Conservation (phyloP, 2,329 filamentous ascomycete genomes). For the Falciphora oryzae region DNA sequence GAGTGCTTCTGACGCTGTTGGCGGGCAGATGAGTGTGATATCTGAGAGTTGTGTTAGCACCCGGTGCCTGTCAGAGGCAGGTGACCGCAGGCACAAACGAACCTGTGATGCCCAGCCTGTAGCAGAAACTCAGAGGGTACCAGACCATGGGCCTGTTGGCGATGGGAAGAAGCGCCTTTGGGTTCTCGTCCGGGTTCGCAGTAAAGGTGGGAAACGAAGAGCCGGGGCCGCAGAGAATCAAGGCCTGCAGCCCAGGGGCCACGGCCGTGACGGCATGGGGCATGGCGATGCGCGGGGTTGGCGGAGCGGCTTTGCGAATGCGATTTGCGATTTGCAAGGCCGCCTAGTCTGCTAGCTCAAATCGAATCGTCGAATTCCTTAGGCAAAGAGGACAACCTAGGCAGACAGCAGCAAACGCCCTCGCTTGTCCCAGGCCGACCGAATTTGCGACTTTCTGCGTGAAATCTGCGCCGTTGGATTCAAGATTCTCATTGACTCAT, state of each 20-base stretch:
- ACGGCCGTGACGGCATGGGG: constrained; percentile 71
- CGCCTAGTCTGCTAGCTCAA: too few relatives aligned
- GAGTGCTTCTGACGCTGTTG: constrained; percentile 60
- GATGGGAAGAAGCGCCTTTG: constrained; percentile 76
- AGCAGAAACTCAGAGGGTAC: constrained; percentile 83
- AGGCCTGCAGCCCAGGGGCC: constrained; percentile 71
- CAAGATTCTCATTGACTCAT: not conserved
- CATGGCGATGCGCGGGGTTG: constrained; percentile 40
- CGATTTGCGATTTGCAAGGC: too few relatives aligned
- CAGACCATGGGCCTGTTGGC: constrained; percentile 86
- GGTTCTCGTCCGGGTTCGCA: constrained; percentile 70
- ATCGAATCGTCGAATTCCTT: too few relatives aligned
- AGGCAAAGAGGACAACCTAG: too few relatives aligned
- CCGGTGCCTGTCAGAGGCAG: not conserved
- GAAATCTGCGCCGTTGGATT: too few relatives aligned
- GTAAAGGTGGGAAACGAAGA: constrained; percentile 80
- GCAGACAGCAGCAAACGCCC: not conserved
- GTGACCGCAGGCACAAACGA: constrained; percentile 24
- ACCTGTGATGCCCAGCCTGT: constrained; percentile 73
- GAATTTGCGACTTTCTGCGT: not conserved
- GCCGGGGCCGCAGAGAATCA: constrained; percentile 78
- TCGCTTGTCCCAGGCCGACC: too few relatives aligned
- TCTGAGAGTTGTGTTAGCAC: constrained; percentile 31
- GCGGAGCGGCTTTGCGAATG: not conserved
- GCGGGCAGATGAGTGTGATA: constrained; percentile 59